phyloP scores from a whole-genome alignment of 192 early-diverging fungal species.

The Entomortierella lignicola region DNA sequence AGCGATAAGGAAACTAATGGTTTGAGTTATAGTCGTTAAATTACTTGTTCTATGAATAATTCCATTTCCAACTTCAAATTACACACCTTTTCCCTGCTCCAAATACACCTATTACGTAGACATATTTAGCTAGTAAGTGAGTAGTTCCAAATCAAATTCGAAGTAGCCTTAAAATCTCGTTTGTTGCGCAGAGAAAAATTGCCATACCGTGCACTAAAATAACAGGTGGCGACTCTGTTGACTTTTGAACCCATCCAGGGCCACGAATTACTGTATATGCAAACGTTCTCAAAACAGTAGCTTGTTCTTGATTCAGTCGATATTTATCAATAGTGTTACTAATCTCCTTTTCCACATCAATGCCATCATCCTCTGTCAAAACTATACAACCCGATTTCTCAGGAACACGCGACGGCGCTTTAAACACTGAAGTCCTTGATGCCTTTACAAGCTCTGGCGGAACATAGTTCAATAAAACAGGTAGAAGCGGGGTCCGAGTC shows the following conservation, averaged over 20 bases:
- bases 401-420: constrained; percentile 22
- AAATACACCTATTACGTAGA: constrained; percentile 62
- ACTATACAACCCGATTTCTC: constrained; percentile 49
- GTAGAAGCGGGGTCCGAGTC: constrained; percentile 53
- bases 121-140: background rate
- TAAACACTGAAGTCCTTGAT: constrained; percentile 32
- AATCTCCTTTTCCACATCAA: constrained; percentile 56
- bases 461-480: constrained; percentile 53
- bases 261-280: constrained; percentile 51
- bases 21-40: too few relatives aligned
- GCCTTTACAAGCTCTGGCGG: constrained; percentile 31
- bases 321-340: constrained; percentile 51
- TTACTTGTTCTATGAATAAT: too few relatives aligned
- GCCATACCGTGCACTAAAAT: constrained; percentile 59
- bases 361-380: constrained; percentile 51
- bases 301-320: constrained; percentile 61
- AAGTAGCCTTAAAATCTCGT: too few relatives aligned
- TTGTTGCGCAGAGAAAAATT: too few relatives aligned
- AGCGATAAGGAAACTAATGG: constrained; percentile 66
- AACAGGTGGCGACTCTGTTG: constrained; percentile 38
- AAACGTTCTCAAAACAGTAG: constrained; percentile 49
- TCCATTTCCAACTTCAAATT: too few relatives aligned
- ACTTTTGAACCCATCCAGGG: constrained; percentile 52
- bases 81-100: constrained; percentile 79
- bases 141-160: background rate